phyloP scores from a whole-genome alignment of 2,329 filamentous ascomycete genomes.

The Stagonosporopsis chrysanthemi region DNA sequence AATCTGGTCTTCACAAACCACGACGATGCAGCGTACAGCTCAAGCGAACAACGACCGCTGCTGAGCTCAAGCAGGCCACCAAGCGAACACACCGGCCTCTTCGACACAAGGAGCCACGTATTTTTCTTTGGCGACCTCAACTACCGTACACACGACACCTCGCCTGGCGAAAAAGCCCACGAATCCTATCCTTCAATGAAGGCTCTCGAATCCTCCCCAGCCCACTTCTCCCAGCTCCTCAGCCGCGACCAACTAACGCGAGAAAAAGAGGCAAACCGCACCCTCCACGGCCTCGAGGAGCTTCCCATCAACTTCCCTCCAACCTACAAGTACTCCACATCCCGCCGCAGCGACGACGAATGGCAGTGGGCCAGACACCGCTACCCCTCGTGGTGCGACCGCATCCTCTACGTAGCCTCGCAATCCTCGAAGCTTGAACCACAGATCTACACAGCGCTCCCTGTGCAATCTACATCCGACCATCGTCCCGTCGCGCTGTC shows the following conservation, averaged over 20 bases:
- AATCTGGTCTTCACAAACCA: slow-evolving; percentile 73
- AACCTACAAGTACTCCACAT: slow-evolving; percentile 83
- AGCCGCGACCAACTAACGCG: slow-evolving; percentile 78
- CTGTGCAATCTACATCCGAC: slow-evolving; percentile 82
- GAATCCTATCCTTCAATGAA: slow-evolving; percentile 68
- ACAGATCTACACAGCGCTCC: slow-evolving; percentile 74
- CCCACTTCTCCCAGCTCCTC: slow-evolving; percentile 72
- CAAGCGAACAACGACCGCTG: slow-evolving; percentile 44
- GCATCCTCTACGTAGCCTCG: slow-evolving; percentile 74
- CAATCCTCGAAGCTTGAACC: slow-evolving; percentile 62
- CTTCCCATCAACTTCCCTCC: slow-evolving; percentile 80
- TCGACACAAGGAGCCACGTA: slow-evolving; percentile 75
- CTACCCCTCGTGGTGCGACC: slow-evolving; percentile 90
- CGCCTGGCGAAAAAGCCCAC: slow-evolving; percentile 67
- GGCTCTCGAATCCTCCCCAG: slow-evolving; percentile 57
- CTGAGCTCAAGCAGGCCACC: slow-evolving; percentile 32
- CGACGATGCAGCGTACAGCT: slow-evolving; percentile 41
- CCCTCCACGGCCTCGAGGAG: slow-evolving; percentile 81
- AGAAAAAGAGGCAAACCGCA: slow-evolving; percentile 72
- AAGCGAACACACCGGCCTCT: slow-evolving; percentile 68
- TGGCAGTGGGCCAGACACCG: slow-evolving; percentile 83
- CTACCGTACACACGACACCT: slow-evolving; percentile 79
- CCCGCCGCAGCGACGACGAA: slow-evolving; percentile 40
- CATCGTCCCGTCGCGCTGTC: slow-evolving; percentile 84
- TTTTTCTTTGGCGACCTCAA: slow-evolving; percentile 94